A percentile compares a stretch with the other conserved stretches of the same genome.
Evolutionary conservation across 2,329 filamentous ascomycete species (phyloP).

Genomic region (Colletotrichum cereale): DNA sequence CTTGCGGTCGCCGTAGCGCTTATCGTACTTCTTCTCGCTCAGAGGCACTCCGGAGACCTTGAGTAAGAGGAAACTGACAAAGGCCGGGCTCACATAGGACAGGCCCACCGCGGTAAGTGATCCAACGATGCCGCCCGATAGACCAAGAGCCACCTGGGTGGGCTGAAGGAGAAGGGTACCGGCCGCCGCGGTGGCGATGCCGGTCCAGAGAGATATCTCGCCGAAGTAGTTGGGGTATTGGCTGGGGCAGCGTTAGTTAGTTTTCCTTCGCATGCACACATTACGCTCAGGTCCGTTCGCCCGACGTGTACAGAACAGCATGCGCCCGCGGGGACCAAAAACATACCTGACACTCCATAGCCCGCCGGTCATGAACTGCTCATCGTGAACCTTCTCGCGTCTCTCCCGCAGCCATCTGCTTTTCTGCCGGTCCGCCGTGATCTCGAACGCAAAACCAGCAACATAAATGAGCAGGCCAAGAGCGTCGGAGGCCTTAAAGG

Average conservation of each 20-base stretch:
- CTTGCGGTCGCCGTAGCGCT: slow-evolving; percentile 70
- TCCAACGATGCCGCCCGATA: slow-evolving; percentile 57
- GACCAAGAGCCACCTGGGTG: slow-evolving; percentile 68
- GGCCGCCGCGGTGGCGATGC: slow-evolving; percentile 70
- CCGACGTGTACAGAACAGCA: not conserved
- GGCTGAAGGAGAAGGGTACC: slow-evolving; percentile 67
- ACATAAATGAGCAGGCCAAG: slow-evolving; percentile 69
- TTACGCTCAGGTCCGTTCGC: not conserved
- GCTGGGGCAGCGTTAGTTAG: slow-evolving; percentile 44
- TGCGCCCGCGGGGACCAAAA: not conserved
- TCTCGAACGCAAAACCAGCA: slow-evolving; percentile 71
- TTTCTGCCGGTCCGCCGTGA: slow-evolving; percentile 74
- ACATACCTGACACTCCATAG: slow-evolving; percentile 69
- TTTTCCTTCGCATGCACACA: not conserved
- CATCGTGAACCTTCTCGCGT: slow-evolving; percentile 73
- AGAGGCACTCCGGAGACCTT: slow-evolving; percentile 75
- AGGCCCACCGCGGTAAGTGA: slow-evolving; percentile 53
- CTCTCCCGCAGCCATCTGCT: slow-evolving; percentile 70
- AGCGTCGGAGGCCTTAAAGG: slow-evolving; percentile 64
- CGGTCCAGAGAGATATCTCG: slow-evolving; percentile 77
- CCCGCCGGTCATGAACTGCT: slow-evolving; percentile 74
- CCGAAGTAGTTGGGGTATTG: slow-evolving; percentile 80
- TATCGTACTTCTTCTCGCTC: slow-evolving; percentile 78
- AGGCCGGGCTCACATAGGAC: slow-evolving; percentile 72
- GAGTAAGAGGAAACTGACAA: slow-evolving; percentile 72